Base-by-base conservation (phyloP, 2,329 filamentous ascomycete species). In the Pseudogymnoascus sp. region DNA sequence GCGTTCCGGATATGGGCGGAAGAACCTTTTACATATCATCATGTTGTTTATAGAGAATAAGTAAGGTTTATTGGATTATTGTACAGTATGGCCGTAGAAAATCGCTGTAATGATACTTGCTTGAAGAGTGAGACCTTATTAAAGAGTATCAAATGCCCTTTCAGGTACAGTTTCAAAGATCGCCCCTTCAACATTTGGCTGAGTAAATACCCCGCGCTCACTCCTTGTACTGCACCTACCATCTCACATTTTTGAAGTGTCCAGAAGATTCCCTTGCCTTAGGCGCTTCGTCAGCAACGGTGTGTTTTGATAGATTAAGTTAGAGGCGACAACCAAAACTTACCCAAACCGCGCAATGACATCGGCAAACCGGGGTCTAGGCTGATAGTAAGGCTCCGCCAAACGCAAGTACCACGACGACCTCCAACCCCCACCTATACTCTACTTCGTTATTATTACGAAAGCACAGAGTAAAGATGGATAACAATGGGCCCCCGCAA, bases 1-100 rank as follows among this genome's bases (percentile, higher is more conserved):
- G 61, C 61, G 61, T 63, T 63, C 28, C 36, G 61, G 61, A 48
- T 48, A 63, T 60, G 41, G 61, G 51, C 23, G 51, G 51, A 57
- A 21, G 25, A 28, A 5, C 51, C 51, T 57, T 57, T 57, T 57
- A 57, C 51, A 57, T 57, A 57, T 57, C 28, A 57, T 57, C 51
- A 57, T 57, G 51, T 57, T 54, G 51, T 57, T 57, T 57, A 57
- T 57, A 57, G 51, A 34, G 51, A 57, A 57, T 19, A 34, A 48
- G 51, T 19, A 57, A 57, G 10, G 51, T 34, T 21, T 57, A 34
- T 34, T 57, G 25, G 51, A 19, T 34, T 34, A 34, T 19, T 57
- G 25, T 34, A 11, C n/a, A 34, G 28, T 34, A 57, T 34, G 10
- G n/a, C 28, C 11, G 51, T 57, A 34, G 34, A 57, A 34, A 19